A percentile compares a stretch with the other conserved stretches of the same genome.
Evolutionary conservation across 1,284 basidiomycete genomes (phyloP).

Genomic region (Tylopilus orsonianus): DNA sequence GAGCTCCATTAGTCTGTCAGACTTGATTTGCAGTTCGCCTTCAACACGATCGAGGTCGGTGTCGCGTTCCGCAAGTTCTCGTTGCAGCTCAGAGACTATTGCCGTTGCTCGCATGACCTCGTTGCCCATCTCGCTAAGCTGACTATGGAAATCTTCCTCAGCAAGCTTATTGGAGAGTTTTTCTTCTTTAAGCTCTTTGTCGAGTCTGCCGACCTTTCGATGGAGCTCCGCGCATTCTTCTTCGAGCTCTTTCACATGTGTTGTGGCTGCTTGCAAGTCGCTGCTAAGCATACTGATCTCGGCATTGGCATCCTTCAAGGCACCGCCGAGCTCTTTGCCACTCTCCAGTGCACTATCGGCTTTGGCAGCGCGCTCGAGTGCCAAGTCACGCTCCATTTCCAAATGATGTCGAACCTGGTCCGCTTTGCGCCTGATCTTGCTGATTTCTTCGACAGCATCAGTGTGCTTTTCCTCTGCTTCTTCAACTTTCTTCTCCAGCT

Average conservation of each 20-base stretch:
- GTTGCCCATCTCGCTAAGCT: constrained; percentile 30
- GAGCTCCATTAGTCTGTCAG: constrained; percentile 40
- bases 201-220: constrained; percentile 49
- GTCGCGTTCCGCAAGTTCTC: constrained; percentile 33
- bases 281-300: constrained; percentile 50
- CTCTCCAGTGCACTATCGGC: constrained; percentile 60
- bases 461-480: constrained; percentile 49
- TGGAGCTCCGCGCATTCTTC: constrained; percentile 40
- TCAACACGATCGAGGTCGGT: constrained; percentile 21
- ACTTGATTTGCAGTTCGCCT: constrained; percentile 38
- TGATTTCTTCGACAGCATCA: constrained; percentile 40
- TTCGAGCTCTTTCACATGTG: constrained; percentile 40
- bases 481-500: constrained; percentile 56
- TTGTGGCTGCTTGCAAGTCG: constrained; percentile 57
- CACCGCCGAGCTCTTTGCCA: constrained; percentile 62
- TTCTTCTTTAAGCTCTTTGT: constrained; percentile 53
- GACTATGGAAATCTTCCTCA: constrained; percentile 32
- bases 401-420: constrained; percentile 45
- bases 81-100: constrained; percentile 35
- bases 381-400: constrained; percentile 52
- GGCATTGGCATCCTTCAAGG: constrained; percentile 62
- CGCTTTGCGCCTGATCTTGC: constrained; percentile 44
- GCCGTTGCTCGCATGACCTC: constrained; percentile 33
- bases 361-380: constrained; percentile 56
- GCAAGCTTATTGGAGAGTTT: constrained; percentile 39